Base-by-base conservation (phyloP, 83 land plant genomes). In the Larix sibirica region DNA sequence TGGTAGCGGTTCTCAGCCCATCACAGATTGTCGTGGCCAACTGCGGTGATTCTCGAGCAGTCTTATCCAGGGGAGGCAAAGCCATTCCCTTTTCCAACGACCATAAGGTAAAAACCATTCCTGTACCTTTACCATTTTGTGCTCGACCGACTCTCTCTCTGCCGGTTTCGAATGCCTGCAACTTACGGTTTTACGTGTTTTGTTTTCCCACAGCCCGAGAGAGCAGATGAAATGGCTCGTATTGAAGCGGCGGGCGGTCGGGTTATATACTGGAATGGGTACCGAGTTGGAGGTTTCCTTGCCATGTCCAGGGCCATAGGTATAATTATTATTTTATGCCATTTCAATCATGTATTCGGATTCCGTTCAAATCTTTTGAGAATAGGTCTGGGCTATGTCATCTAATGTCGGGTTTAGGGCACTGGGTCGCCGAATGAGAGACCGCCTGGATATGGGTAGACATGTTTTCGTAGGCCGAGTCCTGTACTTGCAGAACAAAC, bases 21-120 rank as follows among this genome's bases (percentile, higher is more conserved):
- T 66, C 31, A 13, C 85, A 81, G 75, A 77, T 92, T 56, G 62
- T 92, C 21, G 92, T 92, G 21, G 93, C 87, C 54, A 92, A 92
- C 81, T 92, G 94, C 70, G 92, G 94, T 12, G 94, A 92, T 82
- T 92, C 90, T 9, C 80, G 92, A 6, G 94, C 94, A 2, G 88
- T 92, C 31, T 85, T 90, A 18, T 80, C 90, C 68, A 90, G 94
- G 1, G 85, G 82, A 12, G 92, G 92, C 13, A 80, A n/a, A 42
- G 87, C 83, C n/a, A 58, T 90, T 5, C 87, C 92, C 8, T 86
- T 92, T 20, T 88, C 92, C 13, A 24, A 1, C 13, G 92, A 92
- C 54, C 94, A 91, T 70, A 92, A 92, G 92, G 92, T 90, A 58
- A n/a, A n/a, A 3, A 20, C 17, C 2, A n/a, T 64, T 64, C 2